These are phyloP conservation scores for Monosporascus sp. DNA, from an alignment of 2,329 filamentous ascomycete species.

Conservation along the genomic window DNA sequence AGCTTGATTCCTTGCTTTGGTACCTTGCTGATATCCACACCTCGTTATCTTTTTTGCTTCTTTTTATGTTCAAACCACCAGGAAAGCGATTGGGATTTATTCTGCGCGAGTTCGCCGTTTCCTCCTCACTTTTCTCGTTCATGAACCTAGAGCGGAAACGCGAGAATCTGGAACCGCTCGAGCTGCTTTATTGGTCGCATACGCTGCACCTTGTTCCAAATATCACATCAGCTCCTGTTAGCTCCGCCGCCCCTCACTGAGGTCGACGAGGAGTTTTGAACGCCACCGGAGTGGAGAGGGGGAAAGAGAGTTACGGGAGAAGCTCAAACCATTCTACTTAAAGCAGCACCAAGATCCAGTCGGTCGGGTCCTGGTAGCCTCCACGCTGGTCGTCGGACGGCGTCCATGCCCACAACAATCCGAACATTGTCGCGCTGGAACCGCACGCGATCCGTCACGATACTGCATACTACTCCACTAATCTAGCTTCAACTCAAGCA, in stretches of 20 bases:
- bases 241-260: neutral
- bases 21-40: too few species aligned
- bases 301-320: neutral
- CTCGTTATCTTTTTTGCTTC: too few species aligned
- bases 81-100: too few species aligned
- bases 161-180: too few species aligned
- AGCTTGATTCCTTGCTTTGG: too few species aligned
- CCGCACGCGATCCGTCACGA: neutral
- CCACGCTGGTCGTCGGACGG: neutral
- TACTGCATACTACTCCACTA: neutral
- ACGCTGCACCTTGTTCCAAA: too few species aligned
- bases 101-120: too few species aligned
- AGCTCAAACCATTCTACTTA: neutral
- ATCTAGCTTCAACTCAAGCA: constrained; percentile 8
- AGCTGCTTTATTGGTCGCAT: too few species aligned
- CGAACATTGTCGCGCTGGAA: neutral
- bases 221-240: neutral
- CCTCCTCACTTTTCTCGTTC: too few species aligned
- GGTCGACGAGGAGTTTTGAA: too few species aligned
- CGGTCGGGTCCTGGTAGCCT: neutral
- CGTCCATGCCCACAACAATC: neutral
- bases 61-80: too few species aligned
- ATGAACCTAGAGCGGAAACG: too few species aligned
- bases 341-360: neutral
- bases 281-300: neutral